Base-by-base conservation (phyloP, 345 rosid species). In the Psidium guajava region DNA sequence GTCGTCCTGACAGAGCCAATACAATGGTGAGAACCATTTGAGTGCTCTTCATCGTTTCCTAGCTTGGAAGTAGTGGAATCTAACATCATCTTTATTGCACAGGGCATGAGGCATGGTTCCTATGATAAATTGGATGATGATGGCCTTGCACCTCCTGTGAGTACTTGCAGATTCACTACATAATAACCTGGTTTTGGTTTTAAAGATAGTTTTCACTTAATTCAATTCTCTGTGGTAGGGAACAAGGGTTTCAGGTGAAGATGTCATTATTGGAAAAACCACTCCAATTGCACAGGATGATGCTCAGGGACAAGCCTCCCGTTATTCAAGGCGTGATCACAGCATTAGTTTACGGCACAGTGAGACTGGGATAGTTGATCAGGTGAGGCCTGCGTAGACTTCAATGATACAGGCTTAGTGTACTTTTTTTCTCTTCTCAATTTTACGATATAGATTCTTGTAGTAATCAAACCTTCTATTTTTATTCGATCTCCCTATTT, bases 31-130 rank as follows among this genome's bases (percentile, higher is more conserved):
- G 85, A 80, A 58, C 15, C 11, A 58, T 85, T 82, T 80, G 82
- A 82, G 58, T 73, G 85, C 28, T 83, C 73, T 54, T 57, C 64
- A 28, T 64, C 53, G 22, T n/a, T 21, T 85, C 40, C 25, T 24
- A 57, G 58, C 81, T 82, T 73, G 22, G 81, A 82, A 36, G 77
- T 89, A 54, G 42, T 44, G 18, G 24, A 18, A 44, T 24, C 28
- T n/a, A 83, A 73, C 32, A 32, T 52, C 21, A 10, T 28, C 25
- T 59, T 52, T 27, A 82, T 84, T 84, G 88, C 88, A 42, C 91
- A 97, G 98, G 99, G 98, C 85, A 95, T 96, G 99, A 94, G 96
- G 75, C 98, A 97, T 93, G 99, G 99, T 84, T 97, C 99, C 54
- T 97, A 97, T 83, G 98, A 97, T 82, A 97, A 97, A 87, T 87